Evolutionary conservation across 2,329 filamentous ascomycete genomes (phyloP), one percentile per base, ranked within the genome.

Genomic region (Waltergamsia citrina): DNA sequence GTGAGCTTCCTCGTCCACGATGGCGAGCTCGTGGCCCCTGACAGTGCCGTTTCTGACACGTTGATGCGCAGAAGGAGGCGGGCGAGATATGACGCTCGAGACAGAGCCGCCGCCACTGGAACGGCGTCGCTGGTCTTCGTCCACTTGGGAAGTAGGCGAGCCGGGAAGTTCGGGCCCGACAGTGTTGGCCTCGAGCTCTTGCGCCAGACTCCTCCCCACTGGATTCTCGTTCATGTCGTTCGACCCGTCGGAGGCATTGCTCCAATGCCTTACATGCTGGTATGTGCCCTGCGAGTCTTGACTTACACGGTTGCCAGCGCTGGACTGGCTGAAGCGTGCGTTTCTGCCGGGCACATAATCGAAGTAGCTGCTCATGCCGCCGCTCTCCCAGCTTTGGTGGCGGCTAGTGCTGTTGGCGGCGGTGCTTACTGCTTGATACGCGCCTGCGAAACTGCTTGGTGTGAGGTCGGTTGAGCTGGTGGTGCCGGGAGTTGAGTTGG

Each of bases 1-100:
- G 34, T 71, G 66, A 33, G 67, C 53, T 37, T 67, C 63, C 43
- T 71, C 67, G 29, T 49, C 54, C 21, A 69, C 61, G 3, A 47
- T 43, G 14, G 42, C 45, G 21, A 55, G 38, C 25, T 27, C 25
- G 25, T 27, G 22, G 22, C 22, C 22, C 12, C 12, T 27, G 25
- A 12, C 22, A 7, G 25, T 27, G 7, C 25, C 25, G 12, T 15
- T 27, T 15, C 25, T 27, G 12, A 27, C 16, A 6, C 25, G 25
- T 15, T 27, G 25, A 15, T 27, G 22, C 25, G 25, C 16, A 6
- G 12, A 12, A 6, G 12, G 25, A 12, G 25, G 12, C 25, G 25
- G 25, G 6, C 25, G 7, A 8, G 22, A 24, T 15, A 27, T 15
- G 25, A 36, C 38, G 30, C 20, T 38, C 26, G 26, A 29, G 12